phyloP scores from a whole-genome alignment of 768 basidiomycete genomes.

The Hygrophorus russula region DNA sequence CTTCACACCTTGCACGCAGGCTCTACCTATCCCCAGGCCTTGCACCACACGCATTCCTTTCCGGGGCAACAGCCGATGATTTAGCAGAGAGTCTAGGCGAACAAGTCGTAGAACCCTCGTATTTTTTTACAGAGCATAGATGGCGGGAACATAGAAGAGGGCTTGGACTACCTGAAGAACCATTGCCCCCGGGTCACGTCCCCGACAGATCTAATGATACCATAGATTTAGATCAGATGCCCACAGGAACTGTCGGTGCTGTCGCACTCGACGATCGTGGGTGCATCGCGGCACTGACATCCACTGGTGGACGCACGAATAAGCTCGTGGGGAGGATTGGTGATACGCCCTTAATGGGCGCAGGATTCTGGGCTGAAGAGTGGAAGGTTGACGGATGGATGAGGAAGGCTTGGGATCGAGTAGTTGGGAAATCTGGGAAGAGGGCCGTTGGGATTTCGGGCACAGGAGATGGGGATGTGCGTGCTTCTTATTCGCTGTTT shows the following conservation, averaged over 20 bases:
- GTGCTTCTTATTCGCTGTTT: constrained; percentile 12
- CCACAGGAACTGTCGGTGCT: constrained; percentile 77
- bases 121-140: constrained; percentile 64
- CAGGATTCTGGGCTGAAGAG: constrained; percentile 80
- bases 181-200: constrained; percentile 25
- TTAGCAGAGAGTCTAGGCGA: constrained; percentile 46
- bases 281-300: constrained; percentile 63
- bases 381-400: constrained; percentile 33
- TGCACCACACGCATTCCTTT: constrained; percentile 63
- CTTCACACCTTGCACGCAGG: constrained; percentile 56
- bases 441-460: constrained; percentile 67
- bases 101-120: constrained; percentile 57
- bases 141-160: constrained; percentile 73
- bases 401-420: constrained; percentile 27
- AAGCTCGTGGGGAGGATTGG: constrained; percentile 78
- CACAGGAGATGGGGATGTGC: constrained; percentile 77
- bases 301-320: constrained; percentile 76
- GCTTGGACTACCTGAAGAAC: constrained; percentile 63
- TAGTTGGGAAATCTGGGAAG: constrained; percentile 17
- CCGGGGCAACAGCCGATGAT: constrained; percentile 51
- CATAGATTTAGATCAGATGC: constrained; percentile 41
- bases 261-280: constrained; percentile 69
- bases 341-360: constrained; percentile 69
- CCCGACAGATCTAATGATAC: constrained; percentile 8
- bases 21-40: constrained; percentile 57